Base-by-base conservation (phyloP, 441 rosid species). In the Hypseocharis bilobata region DNA sequence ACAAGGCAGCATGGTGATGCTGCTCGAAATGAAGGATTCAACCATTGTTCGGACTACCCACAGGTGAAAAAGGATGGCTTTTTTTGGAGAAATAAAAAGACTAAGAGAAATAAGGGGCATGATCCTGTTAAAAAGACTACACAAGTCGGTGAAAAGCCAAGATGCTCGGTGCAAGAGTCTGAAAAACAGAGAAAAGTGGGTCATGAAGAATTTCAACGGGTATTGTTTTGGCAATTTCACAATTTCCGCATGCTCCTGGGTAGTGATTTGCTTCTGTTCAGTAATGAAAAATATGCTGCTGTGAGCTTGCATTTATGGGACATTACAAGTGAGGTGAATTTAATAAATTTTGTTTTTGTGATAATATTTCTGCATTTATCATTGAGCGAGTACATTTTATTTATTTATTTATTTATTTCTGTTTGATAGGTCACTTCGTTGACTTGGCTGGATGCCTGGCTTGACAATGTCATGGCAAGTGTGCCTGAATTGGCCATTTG, bases 401-500 rank as follows among this genome's bases (percentile, higher is more conserved):
- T 34, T 6, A 68, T 32, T 29, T 64, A 4, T 51, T 30, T 30
- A 16, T 45, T n/a, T n/a, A n/a, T n/a, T n/a, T 23, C 10, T 60
- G 36, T 69, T 47, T 68, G 42, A 61, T 76, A 89, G 98, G 89
- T 92, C 51, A 89, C 96, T 44, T 89, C 98, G 6, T 70, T 89
- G 67, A 89, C 86, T 13, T 92, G 98, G 98, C 96, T 92, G 71
- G 98, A 92, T 68, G 93, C 96, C 65, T 89, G 98, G 98, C 96
- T 92, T 67, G 98, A 92, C 73, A 92, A 92, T 76, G 83, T 92
- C 64, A 92, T 89, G 98, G 96, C 98, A 3, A 89, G 96, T 84
- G 98, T 83, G 70, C 98, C 98, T 26, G 98, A 92, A 81, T 73
- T 92, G 72, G 98, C 96, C 65, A 89, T 92, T 66, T 92, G 98